A percentile compares a stretch with the other conserved stretches of the same genome.
Conservation (phyloP, 140 eudicot species). For the Cichorium intybus region DNA sequence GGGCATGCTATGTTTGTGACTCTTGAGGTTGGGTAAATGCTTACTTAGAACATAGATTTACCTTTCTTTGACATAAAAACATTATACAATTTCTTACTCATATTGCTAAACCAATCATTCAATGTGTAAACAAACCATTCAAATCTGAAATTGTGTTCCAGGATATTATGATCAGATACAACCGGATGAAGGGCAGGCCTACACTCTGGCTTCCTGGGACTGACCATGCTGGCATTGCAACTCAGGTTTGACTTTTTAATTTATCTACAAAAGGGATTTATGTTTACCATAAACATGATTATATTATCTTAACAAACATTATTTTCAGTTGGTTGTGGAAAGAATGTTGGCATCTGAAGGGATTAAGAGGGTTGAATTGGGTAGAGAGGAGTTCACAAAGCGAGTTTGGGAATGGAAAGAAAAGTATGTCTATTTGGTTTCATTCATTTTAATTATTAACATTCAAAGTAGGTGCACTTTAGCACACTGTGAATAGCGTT, state of each 20-base stretch:
- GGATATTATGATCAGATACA: slow-evolving; percentile 96
- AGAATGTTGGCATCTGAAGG: slow-evolving; percentile 93
- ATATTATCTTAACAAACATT: slow-evolving; percentile 1
- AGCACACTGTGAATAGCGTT: neutral
- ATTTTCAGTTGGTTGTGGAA: slow-evolving; percentile 92
- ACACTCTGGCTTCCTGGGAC: slow-evolving; percentile 99
- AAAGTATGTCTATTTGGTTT: slow-evolving; percentile 52
- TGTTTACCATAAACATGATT: neutral
- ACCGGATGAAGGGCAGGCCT: slow-evolving; percentile 93
- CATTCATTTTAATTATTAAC: neutral
- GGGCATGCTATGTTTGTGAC: slow-evolving; percentile 99
- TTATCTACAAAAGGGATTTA: neutral
- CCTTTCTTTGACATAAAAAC: too few relatives aligned
- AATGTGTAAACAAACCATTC: neutral
- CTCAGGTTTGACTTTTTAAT: slow-evolving; percentile 83
- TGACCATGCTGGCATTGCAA: slow-evolving; percentile 99
- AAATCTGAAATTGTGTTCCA: slow-evolving; percentile 26
- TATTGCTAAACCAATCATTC: slow-evolving; percentile 8
- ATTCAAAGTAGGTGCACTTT: neutral
- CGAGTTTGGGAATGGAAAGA: slow-evolving; percentile 99
- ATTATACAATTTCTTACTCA: neutral
- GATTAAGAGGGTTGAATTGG: slow-evolving; percentile 78
- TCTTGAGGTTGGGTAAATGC: slow-evolving; percentile 70
- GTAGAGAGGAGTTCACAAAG: slow-evolving; percentile 89
- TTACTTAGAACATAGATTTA: too few relatives aligned